Conservation (phyloP, 441 rosid genomes). For the Metrosideros polymorpha region DNA sequence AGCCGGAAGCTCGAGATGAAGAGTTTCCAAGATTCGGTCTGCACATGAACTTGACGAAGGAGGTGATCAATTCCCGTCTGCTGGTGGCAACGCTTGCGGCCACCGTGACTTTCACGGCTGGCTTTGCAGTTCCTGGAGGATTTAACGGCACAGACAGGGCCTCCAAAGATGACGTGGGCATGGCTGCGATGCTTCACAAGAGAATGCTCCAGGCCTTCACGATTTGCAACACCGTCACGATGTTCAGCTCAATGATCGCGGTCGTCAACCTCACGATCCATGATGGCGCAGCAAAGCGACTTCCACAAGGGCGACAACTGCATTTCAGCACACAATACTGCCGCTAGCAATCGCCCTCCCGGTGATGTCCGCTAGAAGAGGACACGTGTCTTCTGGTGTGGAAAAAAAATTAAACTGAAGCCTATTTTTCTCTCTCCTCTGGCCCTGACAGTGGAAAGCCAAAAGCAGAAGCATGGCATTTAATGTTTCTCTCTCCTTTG, state of each 20-base stretch:
- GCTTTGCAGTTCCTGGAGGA: not conserved
- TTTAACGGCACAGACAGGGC: not conserved
- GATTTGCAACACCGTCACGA: not conserved
- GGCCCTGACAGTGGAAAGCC: not conserved
- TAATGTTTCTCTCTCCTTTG: too few species aligned
- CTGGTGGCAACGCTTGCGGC: not conserved
- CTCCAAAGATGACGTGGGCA: not conserved
- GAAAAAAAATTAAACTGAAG: too few species aligned
- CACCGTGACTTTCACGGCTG: not conserved
- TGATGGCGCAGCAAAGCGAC: accelerated
- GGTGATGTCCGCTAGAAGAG: not conserved
- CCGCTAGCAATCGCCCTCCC: not conserved
- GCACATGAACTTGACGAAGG: too few species aligned
- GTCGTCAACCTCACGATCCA: not conserved
- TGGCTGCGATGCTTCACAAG: not conserved
- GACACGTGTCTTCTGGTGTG: not conserved
- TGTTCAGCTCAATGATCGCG: not conserved
- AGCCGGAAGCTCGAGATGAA: too few species aligned
- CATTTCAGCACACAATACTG: accelerated
- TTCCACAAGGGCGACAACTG: accelerated
- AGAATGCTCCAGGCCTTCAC: not conserved
- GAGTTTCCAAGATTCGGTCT: too few species aligned
- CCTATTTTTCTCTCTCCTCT: too few species aligned
- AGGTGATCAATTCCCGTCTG: not conserved
- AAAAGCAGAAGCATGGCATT: too few species aligned